phyloP scores from a whole-genome alignment of 164 flowering plant species.

The Tinospora cordifolia region DNA sequence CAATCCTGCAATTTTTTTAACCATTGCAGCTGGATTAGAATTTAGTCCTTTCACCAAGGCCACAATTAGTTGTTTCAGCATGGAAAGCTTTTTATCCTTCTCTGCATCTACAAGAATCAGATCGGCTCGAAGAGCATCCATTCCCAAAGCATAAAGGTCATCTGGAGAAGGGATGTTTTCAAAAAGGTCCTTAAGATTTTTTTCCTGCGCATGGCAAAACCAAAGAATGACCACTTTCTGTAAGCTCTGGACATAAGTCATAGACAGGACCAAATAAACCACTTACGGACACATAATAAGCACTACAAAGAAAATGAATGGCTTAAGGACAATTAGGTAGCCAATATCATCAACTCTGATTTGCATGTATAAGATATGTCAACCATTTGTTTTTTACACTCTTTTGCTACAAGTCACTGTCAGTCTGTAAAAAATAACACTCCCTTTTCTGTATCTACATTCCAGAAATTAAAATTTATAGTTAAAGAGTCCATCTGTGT shows the following conservation, averaged over 20 bases:
- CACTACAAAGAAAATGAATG: not conserved
- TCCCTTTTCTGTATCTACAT: not conserved
- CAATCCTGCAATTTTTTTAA: slow-evolving; percentile 88
- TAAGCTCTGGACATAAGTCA: not conserved
- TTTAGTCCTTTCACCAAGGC: slow-evolving; percentile 70
- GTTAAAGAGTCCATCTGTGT: not conserved
- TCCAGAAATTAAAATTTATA: not conserved
- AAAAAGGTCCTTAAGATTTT: slow-evolving; percentile 67
- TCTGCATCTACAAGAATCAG: slow-evolving; percentile 73
- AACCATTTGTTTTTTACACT: no score
- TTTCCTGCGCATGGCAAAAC: slow-evolving; percentile 43
- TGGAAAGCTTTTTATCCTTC: slow-evolving; percentile 82
- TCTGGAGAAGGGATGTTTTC: slow-evolving; percentile 66
- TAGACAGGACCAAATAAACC: not conserved
- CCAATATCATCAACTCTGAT: not conserved
- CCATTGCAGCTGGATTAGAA: slow-evolving; percentile 76
- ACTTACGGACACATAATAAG: not conserved
- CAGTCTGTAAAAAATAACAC: not conserved
- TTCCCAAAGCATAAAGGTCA: slow-evolving; percentile 62
- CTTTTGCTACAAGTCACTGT: no score
- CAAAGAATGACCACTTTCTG: not conserved
- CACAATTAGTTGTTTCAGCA: slow-evolving; percentile 76
- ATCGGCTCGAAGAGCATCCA: slow-evolving; percentile 65
- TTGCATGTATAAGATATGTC: not conserved
- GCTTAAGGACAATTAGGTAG: not conserved